phyloP scores from a whole-genome alignment of 441 rosid species.

The Populus hybrid region DNA sequence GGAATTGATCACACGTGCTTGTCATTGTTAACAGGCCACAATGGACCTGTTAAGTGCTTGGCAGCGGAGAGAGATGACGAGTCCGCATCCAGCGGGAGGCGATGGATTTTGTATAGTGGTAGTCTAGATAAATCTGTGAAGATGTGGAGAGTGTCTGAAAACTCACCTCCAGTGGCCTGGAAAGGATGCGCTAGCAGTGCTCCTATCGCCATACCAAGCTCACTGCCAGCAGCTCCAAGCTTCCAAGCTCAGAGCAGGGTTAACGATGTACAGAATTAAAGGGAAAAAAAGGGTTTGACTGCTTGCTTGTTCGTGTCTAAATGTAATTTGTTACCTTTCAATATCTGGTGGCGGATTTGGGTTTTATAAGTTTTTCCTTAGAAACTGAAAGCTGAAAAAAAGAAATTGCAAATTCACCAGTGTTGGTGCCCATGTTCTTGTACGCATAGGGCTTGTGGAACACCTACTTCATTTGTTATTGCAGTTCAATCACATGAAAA shows the following conservation, averaged over 20 bases:
- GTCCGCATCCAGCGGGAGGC: slow-evolving; percentile 30
- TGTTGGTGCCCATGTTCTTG: neutral
- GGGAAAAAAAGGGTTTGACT: neutral
- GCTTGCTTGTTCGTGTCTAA: neutral
- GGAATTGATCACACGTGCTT: slow-evolving; percentile 54
- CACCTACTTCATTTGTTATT: neutral
- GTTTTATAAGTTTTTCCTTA: neutral
- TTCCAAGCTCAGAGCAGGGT: slow-evolving; percentile 22
- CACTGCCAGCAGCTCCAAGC: slow-evolving; percentile 34
- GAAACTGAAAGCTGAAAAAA: neutral
- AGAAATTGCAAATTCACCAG: neutral
- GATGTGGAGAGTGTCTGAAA: slow-evolving; percentile 80
- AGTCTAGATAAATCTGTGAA: slow-evolving; percentile 87
- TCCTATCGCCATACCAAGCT: slow-evolving; percentile 18
- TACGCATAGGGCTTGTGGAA: neutral
- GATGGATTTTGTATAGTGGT: slow-evolving; percentile 85
- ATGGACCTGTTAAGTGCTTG: slow-evolving; percentile 86
- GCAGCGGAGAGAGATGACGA: slow-evolving; percentile 66
- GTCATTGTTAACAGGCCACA: slow-evolving; percentile 70
- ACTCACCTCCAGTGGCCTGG: slow-evolving; percentile 44
- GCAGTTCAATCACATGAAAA: neutral
- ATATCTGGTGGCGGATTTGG: neutral
- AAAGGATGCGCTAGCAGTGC: slow-evolving; percentile 7
- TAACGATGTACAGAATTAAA: neutral
- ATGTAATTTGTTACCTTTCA: neutral